Evolutionary conservation across 345 rosid species (phyloP).

Genomic region (Raphanus sativus): DNA sequence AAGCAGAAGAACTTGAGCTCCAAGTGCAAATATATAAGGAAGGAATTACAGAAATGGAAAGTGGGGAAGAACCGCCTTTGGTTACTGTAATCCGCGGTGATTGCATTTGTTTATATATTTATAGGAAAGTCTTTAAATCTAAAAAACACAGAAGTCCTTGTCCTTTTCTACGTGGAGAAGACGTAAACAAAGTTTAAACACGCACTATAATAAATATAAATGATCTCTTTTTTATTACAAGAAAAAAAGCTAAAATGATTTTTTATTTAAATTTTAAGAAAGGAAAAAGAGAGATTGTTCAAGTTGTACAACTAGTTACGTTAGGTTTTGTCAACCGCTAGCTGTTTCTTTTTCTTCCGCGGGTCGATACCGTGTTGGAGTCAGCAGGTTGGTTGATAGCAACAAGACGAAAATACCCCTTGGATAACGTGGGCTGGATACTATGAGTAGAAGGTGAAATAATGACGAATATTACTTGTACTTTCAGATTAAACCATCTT

Average conservation of each 20-base stretch:
- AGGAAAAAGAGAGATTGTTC: background rate
- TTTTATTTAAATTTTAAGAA: no score
- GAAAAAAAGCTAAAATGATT: no score
- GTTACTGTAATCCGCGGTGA: slow-evolving; percentile 28
- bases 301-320: background rate
- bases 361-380: slow-evolving; percentile 34
- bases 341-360: slow-evolving; percentile 10
- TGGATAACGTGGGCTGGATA: slow-evolving; percentile 2
- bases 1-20: slow-evolving; percentile 30
- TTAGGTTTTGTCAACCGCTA: slow-evolving; percentile 24
- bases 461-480: background rate
- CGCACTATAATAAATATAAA: background rate
- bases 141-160: background rate
- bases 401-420: background rate
- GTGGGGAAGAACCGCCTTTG: slow-evolving; percentile 31
- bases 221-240: background rate
- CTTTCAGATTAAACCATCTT: background rate
- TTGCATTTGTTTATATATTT: background rate
- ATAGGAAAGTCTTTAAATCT: background rate
- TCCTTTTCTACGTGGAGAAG: slow-evolving; percentile 32
- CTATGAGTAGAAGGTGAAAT: background rate
- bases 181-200: slow-evolving; percentile 24
- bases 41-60: slow-evolving; percentile 2
- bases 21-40: slow-evolving; percentile 19
- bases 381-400: background rate